Evolutionary conservation across 2,329 filamentous ascomycete species (phyloP).

Genomic region (Cladophialophora yegresii): DNA sequence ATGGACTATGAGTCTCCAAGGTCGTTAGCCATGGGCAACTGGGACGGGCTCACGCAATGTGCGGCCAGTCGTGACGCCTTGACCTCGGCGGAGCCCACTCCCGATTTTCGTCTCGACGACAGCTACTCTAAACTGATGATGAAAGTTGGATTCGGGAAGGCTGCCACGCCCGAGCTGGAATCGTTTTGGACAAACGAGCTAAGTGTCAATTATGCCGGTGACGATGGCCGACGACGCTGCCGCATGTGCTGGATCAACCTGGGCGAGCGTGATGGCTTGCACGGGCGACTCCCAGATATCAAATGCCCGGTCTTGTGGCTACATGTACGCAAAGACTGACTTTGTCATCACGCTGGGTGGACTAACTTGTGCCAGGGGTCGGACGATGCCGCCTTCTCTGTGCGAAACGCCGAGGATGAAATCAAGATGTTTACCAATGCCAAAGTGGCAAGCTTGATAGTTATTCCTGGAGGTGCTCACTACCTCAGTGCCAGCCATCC

Average conservation of each 20-base stretch:
- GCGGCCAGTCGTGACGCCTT: conserved; percentile 13
- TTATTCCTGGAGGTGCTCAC: conserved; percentile 53
- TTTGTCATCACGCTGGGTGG: neutral
- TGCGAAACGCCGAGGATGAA: conserved; percentile 50
- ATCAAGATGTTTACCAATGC: conserved; percentile 52
- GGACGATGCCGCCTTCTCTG: conserved; percentile 46
- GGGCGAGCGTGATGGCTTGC: conserved; percentile 52
- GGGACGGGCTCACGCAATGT: conserved; percentile 43
- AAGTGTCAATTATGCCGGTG: conserved; percentile 51
- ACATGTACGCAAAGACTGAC: conserved; percentile 41
- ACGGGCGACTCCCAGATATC: conserved; percentile 50
- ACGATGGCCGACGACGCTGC: conserved; percentile 51
- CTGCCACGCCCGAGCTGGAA: conserved; percentile 42
- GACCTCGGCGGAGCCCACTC: conserved; percentile 37
- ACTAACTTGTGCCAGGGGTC: conserved; percentile 42
- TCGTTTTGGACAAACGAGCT: conserved; percentile 51
- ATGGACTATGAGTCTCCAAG: conserved; percentile 53
- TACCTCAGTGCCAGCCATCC: conserved; percentile 53
- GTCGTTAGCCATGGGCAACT: conserved; percentile 52
- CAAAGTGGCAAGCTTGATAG: conserved; percentile 47
- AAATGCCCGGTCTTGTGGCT: conserved; percentile 56
- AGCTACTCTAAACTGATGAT: conserved; percentile 52
- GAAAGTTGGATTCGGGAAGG: conserved; percentile 51
- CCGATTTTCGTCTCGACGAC: conserved; percentile 48
- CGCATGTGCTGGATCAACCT: conserved; percentile 55